phyloP scores from a whole-genome alignment of 176 grass and related monocot genomes.

The Aegilops longissima region DNA sequence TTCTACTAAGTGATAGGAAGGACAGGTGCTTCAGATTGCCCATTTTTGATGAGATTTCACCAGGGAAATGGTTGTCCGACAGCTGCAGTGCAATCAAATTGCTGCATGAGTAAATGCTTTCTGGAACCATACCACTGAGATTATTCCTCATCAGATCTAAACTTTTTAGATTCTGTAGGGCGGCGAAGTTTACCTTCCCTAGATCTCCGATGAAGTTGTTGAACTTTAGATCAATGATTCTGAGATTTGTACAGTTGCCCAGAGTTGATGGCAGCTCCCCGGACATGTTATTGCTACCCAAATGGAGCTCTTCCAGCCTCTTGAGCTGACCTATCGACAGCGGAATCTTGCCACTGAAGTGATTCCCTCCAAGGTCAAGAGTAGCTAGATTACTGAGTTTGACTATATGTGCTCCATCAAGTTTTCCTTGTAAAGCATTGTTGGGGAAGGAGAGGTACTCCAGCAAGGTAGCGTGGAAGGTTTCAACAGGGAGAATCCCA shows the following conservation, averaged over 20 bases:
- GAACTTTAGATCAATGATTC: background rate
- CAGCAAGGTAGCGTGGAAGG: background rate
- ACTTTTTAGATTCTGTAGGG: background rate
- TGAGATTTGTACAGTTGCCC: background rate
- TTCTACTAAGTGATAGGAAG: too few species aligned
- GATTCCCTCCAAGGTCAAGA: slow-evolving; percentile 22
- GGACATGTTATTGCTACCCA: slow-evolving; percentile 2
- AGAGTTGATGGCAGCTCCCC: background rate
- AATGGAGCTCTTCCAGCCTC: background rate
- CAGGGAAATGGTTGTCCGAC: background rate
- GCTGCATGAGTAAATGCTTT: slow-evolving; percentile 13
- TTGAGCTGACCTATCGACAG: background rate
- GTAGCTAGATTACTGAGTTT: slow-evolving; percentile 22
- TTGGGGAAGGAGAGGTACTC: slow-evolving; percentile 9
- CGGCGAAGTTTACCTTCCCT: background rate
- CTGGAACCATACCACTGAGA: background rate
- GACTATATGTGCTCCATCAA: background rate
- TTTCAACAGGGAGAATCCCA: slow-evolving; percentile 9
- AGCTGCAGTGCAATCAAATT: background rate
- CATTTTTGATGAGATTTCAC: background rate
- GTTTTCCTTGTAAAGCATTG: background rate
- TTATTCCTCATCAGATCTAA: background rate
- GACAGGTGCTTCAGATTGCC: background rate
- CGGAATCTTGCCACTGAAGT: background rate
- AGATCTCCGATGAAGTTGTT: background rate